Conservation (phyloP, 164 flowering plant species). For the Saururus chinensis region DNA sequence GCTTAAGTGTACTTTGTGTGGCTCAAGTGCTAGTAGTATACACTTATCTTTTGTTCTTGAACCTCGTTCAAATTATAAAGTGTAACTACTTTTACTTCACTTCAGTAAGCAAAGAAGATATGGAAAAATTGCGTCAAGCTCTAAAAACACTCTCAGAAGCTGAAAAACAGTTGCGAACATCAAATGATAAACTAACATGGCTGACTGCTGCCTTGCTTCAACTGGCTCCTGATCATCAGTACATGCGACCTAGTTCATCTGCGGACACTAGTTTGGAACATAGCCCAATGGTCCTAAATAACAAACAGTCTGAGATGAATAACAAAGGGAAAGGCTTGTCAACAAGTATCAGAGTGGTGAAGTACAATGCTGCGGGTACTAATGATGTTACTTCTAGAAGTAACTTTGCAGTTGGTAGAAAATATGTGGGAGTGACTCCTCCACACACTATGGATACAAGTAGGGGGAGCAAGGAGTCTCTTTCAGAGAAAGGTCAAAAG, state of each 20-base stretch:
- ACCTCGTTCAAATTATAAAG: neutral
- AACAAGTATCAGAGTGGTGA: slow-evolving; percentile 18
- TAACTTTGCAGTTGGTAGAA: slow-evolving; percentile 22
- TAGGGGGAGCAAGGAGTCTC: slow-evolving; percentile 22
- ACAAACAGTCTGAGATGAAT: slow-evolving; percentile 21
- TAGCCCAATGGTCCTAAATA: slow-evolving; percentile 34
- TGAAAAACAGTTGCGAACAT: slow-evolving; percentile 85
- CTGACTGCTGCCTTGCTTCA: slow-evolving; percentile 94
- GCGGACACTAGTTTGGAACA: slow-evolving; percentile 58
- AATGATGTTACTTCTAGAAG: slow-evolving; percentile 19
- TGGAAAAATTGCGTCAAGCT: slow-evolving; percentile 94
- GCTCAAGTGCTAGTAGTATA: no score
- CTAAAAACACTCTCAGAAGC: slow-evolving; percentile 92
- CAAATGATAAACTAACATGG: slow-evolving; percentile 94
- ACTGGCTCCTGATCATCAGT: slow-evolving; percentile 96
- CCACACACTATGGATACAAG: slow-evolving; percentile 20
- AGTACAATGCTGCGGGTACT: slow-evolving; percentile 26
- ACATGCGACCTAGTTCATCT: slow-evolving; percentile 72
- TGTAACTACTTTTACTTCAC: neutral
- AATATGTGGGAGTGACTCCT: slow-evolving; percentile 21
- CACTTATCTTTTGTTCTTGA: neutral
- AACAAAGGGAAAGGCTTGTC: slow-evolving; percentile 27
- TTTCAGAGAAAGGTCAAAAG: slow-evolving; percentile 18
- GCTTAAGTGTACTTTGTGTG: no score
- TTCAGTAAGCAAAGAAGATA: slow-evolving; percentile 89